Base-by-base conservation (phyloP, 2,329 filamentous ascomycete species). In the Pyrenochaeta sp. region DNA sequence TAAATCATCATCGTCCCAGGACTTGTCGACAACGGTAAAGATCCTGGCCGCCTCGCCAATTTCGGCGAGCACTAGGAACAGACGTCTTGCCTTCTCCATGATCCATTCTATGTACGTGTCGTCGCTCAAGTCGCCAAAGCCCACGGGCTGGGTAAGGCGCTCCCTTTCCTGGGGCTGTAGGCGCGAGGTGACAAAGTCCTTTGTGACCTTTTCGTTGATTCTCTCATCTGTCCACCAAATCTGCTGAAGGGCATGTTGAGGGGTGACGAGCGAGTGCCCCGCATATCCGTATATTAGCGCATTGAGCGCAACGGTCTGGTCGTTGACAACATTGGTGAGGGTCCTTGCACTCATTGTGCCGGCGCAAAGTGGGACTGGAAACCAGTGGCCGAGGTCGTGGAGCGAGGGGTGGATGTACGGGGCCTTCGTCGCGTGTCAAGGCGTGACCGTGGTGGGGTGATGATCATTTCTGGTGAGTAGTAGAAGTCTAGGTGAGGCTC, bases 71-170 rank as follows among this genome's bases (percentile, higher is more conserved):
- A 91, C 87, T 41, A 93, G 78, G 66, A 92, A 92, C 33, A 92
- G 79, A 41, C 87, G 82, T 66, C 86, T 87, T 6, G 88, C 87
- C 63, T 87, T 88, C 49, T 85, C 79, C 41, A 89, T 77, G 51
- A 92, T 91, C 87, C 89, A 91, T 69, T 92, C 89, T 79, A 89
- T 87, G 71, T 92, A 92, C 1, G 89, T 91, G 58, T 88, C 85
- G 71, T 91, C 86, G 3, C 89, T 91, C 51, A 85, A 70, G 63
- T 87, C 87, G 27, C 89, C 89, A 71, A 91, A 91, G 11, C 80
- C 84, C 41, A 91, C 78, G 7, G 85, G 85, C 35, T 79, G 78
- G 66, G 89, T 83, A 41, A 93, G 77, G 48, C 84, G 84, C 49
- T 83, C 79, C 60, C 86, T 80, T 73, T 90, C 88, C 56, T 86